phyloP scores from a whole-genome alignment of 495 filamentous ascomycete species.

The Aspergillus nanangensis region DNA sequence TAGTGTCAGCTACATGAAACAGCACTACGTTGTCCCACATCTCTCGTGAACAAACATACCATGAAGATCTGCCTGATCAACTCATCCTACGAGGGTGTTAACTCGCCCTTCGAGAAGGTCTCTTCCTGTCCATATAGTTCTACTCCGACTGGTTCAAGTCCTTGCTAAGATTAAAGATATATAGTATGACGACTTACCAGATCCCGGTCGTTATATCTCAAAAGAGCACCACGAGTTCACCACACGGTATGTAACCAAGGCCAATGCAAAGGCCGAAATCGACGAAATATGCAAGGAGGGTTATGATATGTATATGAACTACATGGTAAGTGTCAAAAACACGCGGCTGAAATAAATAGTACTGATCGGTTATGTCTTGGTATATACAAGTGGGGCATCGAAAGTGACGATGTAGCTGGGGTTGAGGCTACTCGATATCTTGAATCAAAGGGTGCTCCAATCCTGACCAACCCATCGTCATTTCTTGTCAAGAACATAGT shows the following conservation, averaged over 20 bases:
- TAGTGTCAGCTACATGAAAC: no score
- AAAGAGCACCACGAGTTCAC: background rate
- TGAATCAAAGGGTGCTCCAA: background rate
- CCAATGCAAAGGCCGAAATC: background rate
- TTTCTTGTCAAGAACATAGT: background rate
- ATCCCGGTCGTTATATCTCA: background rate
- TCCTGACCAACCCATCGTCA: background rate
- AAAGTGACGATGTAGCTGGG: background rate
- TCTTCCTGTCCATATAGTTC: no score
- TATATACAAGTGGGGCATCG: no score
- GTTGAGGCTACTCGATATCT: background rate
- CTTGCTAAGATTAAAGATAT: background rate
- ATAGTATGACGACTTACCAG: background rate
- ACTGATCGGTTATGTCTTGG: no score
- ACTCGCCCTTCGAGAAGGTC: background rate
- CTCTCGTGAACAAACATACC: no score
- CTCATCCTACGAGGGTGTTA: background rate
- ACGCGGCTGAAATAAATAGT: background rate
- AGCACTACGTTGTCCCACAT: no score
- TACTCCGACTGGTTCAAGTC: background rate
- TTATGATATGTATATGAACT: background rate
- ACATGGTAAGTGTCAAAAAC: background rate
- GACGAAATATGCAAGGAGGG: slow-evolving; percentile 1
- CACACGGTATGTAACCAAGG: background rate
- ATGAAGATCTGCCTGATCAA: background rate